Conservation (phyloP, 306 rosid genomes). For the Ormosia emarginata region DNA sequence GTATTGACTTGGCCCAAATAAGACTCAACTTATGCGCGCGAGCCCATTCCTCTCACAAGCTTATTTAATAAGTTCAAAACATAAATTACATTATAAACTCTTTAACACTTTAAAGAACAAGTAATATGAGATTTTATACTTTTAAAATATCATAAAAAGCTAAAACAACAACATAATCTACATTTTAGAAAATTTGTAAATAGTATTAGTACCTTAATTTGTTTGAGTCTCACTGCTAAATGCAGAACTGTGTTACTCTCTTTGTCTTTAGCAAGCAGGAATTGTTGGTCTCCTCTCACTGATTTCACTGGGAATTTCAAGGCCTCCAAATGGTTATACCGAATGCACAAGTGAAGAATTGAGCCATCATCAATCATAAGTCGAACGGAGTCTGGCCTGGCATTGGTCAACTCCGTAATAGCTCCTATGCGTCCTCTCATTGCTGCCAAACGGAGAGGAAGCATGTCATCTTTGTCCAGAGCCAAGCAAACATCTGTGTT, state of each 20-base stretch:
- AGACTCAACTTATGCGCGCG: too few relatives aligned
- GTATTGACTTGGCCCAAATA: too few relatives aligned
- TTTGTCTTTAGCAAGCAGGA: background rate
- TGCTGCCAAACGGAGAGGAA: constrained; percentile 10
- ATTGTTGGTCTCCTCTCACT: background rate
- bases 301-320: background rate
- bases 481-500: background rate
- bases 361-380: background rate
- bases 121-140: too few relatives aligned
- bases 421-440: too few relatives aligned
- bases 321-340: constrained; percentile 14
- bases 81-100: too few relatives aligned
- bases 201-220: constrained; percentile 19
- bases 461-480: constrained; percentile 14
- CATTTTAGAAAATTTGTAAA: background rate
- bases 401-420: too few relatives aligned
- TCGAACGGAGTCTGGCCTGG: too few relatives aligned
- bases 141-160: too few relatives aligned
- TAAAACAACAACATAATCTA: too few relatives aligned
- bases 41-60: too few relatives aligned
- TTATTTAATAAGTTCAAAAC: too few relatives aligned
- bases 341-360: constrained; percentile 10
- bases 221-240: constrained; percentile 19
- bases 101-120: too few relatives aligned
- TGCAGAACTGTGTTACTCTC: constrained; percentile 16